These are phyloP conservation scores for Vanrija pseudolonga DNA, from an alignment of 1,284 basidiomycete species.

Conservation along the genomic window DNA sequence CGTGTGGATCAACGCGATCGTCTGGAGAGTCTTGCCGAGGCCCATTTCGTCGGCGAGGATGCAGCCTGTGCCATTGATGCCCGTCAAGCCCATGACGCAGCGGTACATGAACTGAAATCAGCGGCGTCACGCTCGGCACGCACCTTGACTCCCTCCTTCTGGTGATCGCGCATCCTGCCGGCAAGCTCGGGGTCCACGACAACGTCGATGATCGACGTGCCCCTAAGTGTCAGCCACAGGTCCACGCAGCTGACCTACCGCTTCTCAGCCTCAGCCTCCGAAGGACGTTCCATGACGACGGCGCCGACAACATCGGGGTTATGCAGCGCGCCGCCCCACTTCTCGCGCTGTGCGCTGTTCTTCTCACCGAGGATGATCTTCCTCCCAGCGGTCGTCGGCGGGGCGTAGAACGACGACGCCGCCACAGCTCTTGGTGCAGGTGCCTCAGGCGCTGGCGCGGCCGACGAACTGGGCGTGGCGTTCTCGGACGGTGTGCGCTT, in stretches of 20 bases:
- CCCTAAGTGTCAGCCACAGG: slow-evolving; percentile 22
- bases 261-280: slow-evolving; percentile 68
- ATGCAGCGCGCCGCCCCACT: slow-evolving; percentile 32
- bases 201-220: slow-evolving; percentile 64
- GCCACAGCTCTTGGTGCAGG: not conserved
- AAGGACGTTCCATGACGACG: slow-evolving; percentile 79
- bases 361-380: slow-evolving; percentile 39
- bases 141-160: slow-evolving; percentile 68
- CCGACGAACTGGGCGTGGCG: too few species aligned
- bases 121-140: not conserved
- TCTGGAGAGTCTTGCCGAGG: slow-evolving; percentile 83
- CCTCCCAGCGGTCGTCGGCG: slow-evolving; percentile 19
- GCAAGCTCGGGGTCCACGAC: slow-evolving; percentile 89
- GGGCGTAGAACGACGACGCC: slow-evolving; percentile 29
- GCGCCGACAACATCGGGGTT: slow-evolving; percentile 72
- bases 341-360: slow-evolving; percentile 32
- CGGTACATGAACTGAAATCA: slow-evolving; percentile 79
- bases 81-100: slow-evolving; percentile 88
- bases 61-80: slow-evolving; percentile 77
- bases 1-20: slow-evolving; percentile 82
- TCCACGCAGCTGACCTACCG: slow-evolving; percentile 53
- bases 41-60: slow-evolving; percentile 99
- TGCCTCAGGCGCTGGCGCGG: not conserved
- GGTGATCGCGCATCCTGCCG: slow-evolving; percentile 78
- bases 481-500: too few species aligned